Evolutionary conservation across 129 eudicot species (phyloP), one percentile per base, ranked within the genome.

Genomic region (Deinandra increscens): DNA sequence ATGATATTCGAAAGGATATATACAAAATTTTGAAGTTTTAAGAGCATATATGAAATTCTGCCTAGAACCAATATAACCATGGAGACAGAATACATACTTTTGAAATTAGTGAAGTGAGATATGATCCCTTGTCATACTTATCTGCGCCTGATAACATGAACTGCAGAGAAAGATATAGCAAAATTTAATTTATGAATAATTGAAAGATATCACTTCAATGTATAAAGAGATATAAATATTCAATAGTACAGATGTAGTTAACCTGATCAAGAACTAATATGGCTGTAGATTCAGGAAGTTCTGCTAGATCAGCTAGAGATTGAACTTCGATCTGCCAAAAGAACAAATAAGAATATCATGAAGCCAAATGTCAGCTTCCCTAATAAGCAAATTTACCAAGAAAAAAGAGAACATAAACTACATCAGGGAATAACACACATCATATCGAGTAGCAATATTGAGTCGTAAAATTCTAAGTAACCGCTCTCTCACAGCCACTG

Each of bases 221-320:
- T 49, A 19, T 43, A 58, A 63, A 44, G 50, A 51, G 38, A 48
- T 60, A 22, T 37, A 39, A 64, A 0, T 50, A 66, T 58, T 29
- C 19, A 6, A 31, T 31, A 55, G 71, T 37, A 37, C 26, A 50
- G 61, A 58, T 44, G 63, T 54, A 42, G 19, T 62, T 42, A 36
- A 90, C 97, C 97, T 90, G 97, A 69, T 90, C 97, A 79, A 90
- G 97, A 69, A 87, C 81, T 75, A 88, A 84, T 78, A 90, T 87
- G 44, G 97, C 88, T 69, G 62, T 79, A 65, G 95, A 79, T 80
- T 90, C 97, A 1, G 95, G 87, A 66, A 90, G 72, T 72, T 82
- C 82, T 59, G 80, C 89, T 55, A 90, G 91, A 64, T 78, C 70
- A 73, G 81, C 33, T 72, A 90, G 81, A 69, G 78, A 76, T 60